Evolutionary conservation across 495 filamentous ascomycete genomes (phyloP).

Genomic region (Cairneyella variabilis): DNA sequence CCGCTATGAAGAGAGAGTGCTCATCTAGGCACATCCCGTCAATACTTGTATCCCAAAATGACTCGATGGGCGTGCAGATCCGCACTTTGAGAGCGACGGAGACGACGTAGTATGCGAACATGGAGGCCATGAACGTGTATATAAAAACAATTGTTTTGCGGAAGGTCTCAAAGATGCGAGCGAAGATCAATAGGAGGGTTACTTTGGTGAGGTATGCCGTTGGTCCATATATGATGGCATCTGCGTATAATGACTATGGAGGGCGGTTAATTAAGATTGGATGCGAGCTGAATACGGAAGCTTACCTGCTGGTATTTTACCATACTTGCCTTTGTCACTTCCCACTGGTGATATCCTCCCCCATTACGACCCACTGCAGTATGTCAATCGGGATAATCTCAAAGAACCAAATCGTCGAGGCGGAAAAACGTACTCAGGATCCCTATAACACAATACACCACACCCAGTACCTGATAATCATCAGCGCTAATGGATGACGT

Average conservation of each 20-base stretch:
- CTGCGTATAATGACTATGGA: conserved; percentile 11
- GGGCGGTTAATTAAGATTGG: conserved; percentile 22
- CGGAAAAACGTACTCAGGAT: neutral
- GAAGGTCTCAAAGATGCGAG: conserved; percentile 44
- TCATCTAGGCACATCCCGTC: conserved; percentile 36
- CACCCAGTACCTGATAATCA: neutral
- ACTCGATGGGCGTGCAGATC: conserved; percentile 35
- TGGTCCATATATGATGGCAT: conserved; percentile 40
- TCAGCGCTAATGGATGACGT: neutral
- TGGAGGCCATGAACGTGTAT: conserved; percentile 38
- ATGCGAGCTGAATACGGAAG: neutral
- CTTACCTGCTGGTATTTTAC: conserved; percentile 10
- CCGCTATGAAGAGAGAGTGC: conserved; percentile 39
- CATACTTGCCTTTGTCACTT: conserved; percentile 12
- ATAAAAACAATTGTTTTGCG: conserved; percentile 37
- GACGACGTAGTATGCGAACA: conserved; percentile 36
- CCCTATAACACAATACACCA: neutral
- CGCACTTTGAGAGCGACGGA: conserved; percentile 34
- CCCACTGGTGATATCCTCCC: conserved; percentile 24
- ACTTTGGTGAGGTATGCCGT: conserved; percentile 44
- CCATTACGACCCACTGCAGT: neutral
- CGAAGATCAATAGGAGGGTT: conserved; percentile 44
- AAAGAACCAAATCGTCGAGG: neutral
- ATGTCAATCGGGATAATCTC: neutral
- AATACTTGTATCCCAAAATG: conserved; percentile 26